phyloP scores from a whole-genome alignment of 2,329 filamentous ascomycete species.

The Didymella pinodella region DNA sequence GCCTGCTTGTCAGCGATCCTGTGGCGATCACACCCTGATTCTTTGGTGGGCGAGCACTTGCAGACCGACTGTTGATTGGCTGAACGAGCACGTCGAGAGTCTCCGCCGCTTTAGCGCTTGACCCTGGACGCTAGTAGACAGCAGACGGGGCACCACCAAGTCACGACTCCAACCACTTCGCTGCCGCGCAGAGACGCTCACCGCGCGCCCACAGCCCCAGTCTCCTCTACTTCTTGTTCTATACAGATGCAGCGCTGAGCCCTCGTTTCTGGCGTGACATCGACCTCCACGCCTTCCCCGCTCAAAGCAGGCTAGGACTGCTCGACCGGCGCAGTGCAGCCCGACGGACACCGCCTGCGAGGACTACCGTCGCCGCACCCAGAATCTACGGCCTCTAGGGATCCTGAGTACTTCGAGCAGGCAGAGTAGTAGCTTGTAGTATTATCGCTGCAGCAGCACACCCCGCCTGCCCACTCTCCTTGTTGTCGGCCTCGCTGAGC shows the following conservation, averaged over 20 bases:
- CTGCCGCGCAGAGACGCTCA: slow-evolving; percentile 21
- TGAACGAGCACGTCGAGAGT: slow-evolving; percentile 20
- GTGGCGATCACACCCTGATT: slow-evolving; percentile 9
- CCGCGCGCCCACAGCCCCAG: slow-evolving; percentile 15
- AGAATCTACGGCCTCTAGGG: slow-evolving; percentile 5
- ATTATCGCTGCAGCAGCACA: slow-evolving; percentile 20
- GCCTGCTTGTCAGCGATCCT: slow-evolving; percentile 6
- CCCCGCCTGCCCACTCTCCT: slow-evolving; percentile 18
- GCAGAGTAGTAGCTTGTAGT: background rate
- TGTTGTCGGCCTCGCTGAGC: slow-evolving; percentile 18
- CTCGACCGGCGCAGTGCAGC: slow-evolving; percentile 30
- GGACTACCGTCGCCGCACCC: slow-evolving; percentile 11
- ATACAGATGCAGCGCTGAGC: slow-evolving; percentile 21
- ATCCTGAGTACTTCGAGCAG: slow-evolving; percentile 6
- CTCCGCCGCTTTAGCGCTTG: slow-evolving; percentile 26
- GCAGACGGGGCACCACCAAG: slow-evolving; percentile 30
- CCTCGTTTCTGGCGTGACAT: slow-evolving; percentile 20
- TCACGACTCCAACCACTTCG: slow-evolving; percentile 29
- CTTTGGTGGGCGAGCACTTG: slow-evolving; percentile 19
- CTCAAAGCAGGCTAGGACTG: slow-evolving; percentile 16
- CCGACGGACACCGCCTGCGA: slow-evolving; percentile 29
- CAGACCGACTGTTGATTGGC: slow-evolving; percentile 27
- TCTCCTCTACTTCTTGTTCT: slow-evolving; percentile 9
- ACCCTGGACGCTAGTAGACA: slow-evolving; percentile 17
- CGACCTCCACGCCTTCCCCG: slow-evolving; percentile 17